Base-by-base conservation (phyloP, 2,329 filamentous ascomycete species). In the Neonectria magnoliae region DNA sequence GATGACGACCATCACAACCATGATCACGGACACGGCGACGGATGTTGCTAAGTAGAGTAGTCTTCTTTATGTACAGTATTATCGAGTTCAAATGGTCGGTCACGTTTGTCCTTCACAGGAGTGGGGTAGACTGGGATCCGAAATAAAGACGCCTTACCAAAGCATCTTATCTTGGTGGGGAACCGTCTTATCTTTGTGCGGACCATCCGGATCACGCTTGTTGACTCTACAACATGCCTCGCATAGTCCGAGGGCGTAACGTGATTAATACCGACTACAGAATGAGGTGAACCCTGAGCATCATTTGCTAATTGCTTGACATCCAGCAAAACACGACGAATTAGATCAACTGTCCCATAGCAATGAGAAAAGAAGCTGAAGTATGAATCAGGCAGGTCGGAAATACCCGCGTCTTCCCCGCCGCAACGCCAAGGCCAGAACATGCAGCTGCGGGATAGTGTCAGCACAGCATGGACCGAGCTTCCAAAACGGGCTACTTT, bases 1-100 rank as follows among this genome's bases (percentile, higher is more conserved):
- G 62, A 62, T 10, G 60, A 68, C 27, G 62, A 60, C 45, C 45
- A 60, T 45, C 63, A 67, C 60, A 57, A 62, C 2, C 69, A 71
- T 60, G 52, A 33, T 0, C 70, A 60, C 18, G 57, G 50, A 11
- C 38, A 70, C 41, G 31, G 58, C 1, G 29, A 29, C 5, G 48
- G 48, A 13, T 51, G 48, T 20, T 51, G 48, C n/a, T 51, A 14
- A 22, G 45, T 29, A 6, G 7, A 38, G 36, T 8, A 38, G 14
- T 38, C 36, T 5, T 33, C 31, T 8, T n/a, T 5, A 36, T 36
- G 14, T 36, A 5, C 4, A 16, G 14, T 16, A 16, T 16, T 6
- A 36, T 38, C 3, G 16, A 38, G 14, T 16, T 38, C 16, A 16
- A 38, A 38, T 38, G 6, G 7, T n/a, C 36, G 6, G 7, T n/a